These are phyloP conservation scores for Cokeromyces recurvatus DNA, from an alignment of 371 early-diverging fungal species.

Conservation along the genomic window DNA sequence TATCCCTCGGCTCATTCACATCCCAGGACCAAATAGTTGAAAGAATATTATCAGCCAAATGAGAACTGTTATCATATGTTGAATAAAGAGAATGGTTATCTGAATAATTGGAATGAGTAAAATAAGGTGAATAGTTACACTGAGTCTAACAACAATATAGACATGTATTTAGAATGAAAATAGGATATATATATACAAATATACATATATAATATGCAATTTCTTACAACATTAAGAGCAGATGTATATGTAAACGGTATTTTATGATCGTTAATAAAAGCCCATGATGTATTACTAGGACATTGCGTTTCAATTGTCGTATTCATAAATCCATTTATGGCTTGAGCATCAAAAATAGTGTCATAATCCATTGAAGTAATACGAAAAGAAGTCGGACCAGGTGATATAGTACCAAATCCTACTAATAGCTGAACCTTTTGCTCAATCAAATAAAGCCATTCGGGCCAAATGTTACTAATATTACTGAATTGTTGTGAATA, in stretches of 20 bases:
- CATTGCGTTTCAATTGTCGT: background rate
- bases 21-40: slow-evolving; percentile 46
- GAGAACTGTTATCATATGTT: slow-evolving; percentile 3
- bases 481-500: too few species aligned
- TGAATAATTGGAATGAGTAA: slow-evolving; percentile 21
- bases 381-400: slow-evolving; percentile 6
- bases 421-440: slow-evolving; percentile 24
- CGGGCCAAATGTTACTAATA: slow-evolving; percentile 20
- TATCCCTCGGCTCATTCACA: slow-evolving; percentile 17
- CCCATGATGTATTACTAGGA: background rate
- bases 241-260: background rate
- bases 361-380: slow-evolving; percentile 11
- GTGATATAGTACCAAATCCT: slow-evolving; percentile 22
- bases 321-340: background rate
- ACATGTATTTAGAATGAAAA: too few species aligned
- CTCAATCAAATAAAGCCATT: slow-evolving; percentile 26
- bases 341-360: slow-evolving; percentile 16
- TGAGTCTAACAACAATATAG: too few species aligned
- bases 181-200: background rate
- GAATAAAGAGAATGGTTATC: slow-evolving; percentile 1
- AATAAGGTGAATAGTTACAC: slow-evolving; percentile 35
- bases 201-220: background rate
- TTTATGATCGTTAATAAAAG: background rate
- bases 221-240: slow-evolving; percentile 11
- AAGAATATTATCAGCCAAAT: slow-evolving; percentile 23